Evolutionary conservation across 768 basidiomycete genomes (phyloP).

Genomic region (Mrakia blollopis): DNA sequence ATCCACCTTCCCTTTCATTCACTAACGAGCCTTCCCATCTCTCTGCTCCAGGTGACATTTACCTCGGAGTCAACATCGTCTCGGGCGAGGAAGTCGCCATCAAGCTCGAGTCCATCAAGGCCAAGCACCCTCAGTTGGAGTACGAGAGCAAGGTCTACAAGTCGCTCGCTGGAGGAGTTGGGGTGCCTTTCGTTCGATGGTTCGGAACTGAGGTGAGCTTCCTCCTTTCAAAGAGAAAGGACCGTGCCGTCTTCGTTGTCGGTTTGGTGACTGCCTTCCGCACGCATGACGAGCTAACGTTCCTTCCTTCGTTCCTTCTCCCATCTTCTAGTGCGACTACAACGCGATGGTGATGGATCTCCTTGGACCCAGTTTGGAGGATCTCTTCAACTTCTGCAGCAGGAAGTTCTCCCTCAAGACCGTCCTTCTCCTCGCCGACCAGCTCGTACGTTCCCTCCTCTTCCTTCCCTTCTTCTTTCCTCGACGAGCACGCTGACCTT

Average conservation of each 20-base stretch:
- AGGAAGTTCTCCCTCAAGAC: constrained; percentile 92
- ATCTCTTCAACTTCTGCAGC: constrained; percentile 50
- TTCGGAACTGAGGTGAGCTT: constrained; percentile 64
- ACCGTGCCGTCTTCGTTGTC: not conserved
- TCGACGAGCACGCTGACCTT: not conserved
- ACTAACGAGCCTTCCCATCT: not conserved
- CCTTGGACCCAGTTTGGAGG: constrained; percentile 55
- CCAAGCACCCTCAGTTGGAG: constrained; percentile 96
- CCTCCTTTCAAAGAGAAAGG: no score
- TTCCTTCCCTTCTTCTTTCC: not conserved
- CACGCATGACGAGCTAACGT: not conserved
- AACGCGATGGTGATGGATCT: constrained; percentile 99
- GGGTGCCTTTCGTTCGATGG: constrained; percentile 89
- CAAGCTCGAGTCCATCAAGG: constrained; percentile 99
- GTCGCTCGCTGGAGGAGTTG: constrained; percentile 78
- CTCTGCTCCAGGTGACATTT: constrained; percentile 77
- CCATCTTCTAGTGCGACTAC: constrained; percentile 75
- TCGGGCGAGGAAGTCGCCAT: constrained; percentile 99
- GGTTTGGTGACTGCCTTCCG: no score
- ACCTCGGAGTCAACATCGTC: constrained; percentile 99
- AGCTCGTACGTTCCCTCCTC: constrained; percentile 61
- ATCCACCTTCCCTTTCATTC: not conserved
- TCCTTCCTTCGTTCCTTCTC: not conserved
- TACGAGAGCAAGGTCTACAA: constrained; percentile 91
- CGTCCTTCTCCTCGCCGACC: constrained; percentile 86